Base-by-base conservation (phyloP, 495 filamentous ascomycete genomes). In the Penicillium steckii region DNA sequence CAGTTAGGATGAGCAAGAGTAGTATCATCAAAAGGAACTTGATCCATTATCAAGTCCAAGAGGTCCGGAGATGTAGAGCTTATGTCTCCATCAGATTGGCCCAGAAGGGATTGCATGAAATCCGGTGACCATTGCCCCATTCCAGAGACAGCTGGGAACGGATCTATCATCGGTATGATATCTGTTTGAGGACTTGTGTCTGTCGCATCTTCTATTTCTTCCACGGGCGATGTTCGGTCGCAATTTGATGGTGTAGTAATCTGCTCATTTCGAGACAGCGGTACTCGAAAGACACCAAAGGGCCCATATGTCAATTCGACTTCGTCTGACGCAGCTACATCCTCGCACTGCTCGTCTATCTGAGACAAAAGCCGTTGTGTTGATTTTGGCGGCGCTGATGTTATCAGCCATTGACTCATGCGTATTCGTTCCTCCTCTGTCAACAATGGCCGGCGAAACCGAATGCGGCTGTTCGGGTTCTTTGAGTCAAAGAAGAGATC, bases 361-460 rank as follows among this genome's bases (percentile, higher is more conserved):
- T 30, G 27, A 1, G 47, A 48, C 15, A 66, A 25, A 8, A 62
- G 10, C 12, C 15, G 27, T 2, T 43, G 37, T 15, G 51, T 65
- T 40, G 24, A 53, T 17, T 46, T 54, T 12, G 48, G 52, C 9
- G 42, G 60, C 10, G 58, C 55, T 10, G 47, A 52, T 5, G 50
- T 50, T 23, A 55, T 23, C 24, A 67, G 56, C 53, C 57, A 56
- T 23, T 61, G 29, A 32, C 58, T 64, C 61, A 67, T 64, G 9
- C 50, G 46, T 27, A 60, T 29, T 15, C 61, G 61, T 33, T 59
- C 54, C 24, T 57, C 46, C 25, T 56, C 56, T 3, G 62, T 61
- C 10, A 68, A 56, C 29, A 65, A 47, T 3, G 62, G 65, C 3
- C 65, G 55, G 10, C 62, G 65, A 45, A 57, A 68, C n/a, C 62